Base-by-base conservation (phyloP, 2,329 filamentous ascomycete species). In the Fusarium illudens region DNA sequence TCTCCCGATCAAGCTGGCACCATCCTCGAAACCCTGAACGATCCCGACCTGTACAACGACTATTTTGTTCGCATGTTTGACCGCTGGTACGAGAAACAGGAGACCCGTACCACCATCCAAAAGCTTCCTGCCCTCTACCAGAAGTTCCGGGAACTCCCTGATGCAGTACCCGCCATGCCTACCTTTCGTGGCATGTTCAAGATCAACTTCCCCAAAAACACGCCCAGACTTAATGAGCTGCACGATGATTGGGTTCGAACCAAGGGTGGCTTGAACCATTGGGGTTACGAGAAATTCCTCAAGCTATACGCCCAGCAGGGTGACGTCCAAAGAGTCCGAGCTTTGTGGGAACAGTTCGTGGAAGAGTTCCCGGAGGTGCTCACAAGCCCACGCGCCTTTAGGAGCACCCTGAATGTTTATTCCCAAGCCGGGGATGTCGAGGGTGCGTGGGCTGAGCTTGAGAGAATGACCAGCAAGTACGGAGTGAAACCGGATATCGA, bases 401-500 rank as follows among this genome's bases (percentile, higher is more conserved):
- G 83, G n/a, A 86, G 88, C 46, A 80, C 94, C 4, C 82, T 96
- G 37, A 88, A 91, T 67, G 91, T 90, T 1, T 88, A 95, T 78
- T 90, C 93, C 1, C 86, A 87, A 59, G 82, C 87, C 51, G 91
- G 89, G 3, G 88, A 97, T 68, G 76, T 90, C 1, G 74, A 80
- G 4, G 82, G 86, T 52, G 87, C 90, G 0, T 79, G 86, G 51
- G 76, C 81, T 19, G 85, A 90, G 33, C 91, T 97, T 64, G 75
- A 87, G 48, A 82, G 84, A n/a, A 87, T 96, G 58, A 75, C 76
- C 22, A 71, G 79, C 7, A 82, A 87, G 51, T 90, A 89, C 71
- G 78, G 81, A 1, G 71, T 91, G 15, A 68, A 81, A 39, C 90
- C 90, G 7, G 87, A 88, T 66, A 76, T 84, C 2, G 76, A 83